Percentiles rank a stretch among this genome's conserved stretches.
Conservation (phyloP, 2,329 filamentous ascomycete species). For the Aureobasidium sp. region DNA sequence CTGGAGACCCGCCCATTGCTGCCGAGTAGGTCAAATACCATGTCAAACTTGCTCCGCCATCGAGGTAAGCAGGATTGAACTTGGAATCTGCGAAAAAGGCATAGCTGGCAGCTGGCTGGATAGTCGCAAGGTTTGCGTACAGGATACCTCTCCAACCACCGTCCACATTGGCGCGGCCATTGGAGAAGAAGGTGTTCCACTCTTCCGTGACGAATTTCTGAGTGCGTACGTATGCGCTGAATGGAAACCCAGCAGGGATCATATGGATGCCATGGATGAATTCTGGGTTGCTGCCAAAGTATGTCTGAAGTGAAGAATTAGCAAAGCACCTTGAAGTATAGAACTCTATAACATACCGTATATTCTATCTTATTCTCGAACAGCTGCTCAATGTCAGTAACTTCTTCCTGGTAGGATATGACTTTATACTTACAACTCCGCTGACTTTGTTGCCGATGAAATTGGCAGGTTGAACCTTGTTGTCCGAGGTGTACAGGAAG, state of each 20-base stretch:
- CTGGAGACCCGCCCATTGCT: slow-evolving; percentile 42
- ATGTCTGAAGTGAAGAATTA: slow-evolving; percentile 43
- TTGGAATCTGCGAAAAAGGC: slow-evolving; percentile 60
- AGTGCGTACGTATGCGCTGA: slow-evolving; percentile 58
- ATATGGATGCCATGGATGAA: slow-evolving; percentile 64
- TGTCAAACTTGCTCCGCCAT: slow-evolving; percentile 74
- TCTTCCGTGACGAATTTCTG: slow-evolving; percentile 68
- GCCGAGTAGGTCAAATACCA: slow-evolving; percentile 80
- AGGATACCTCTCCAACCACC: slow-evolving; percentile 84
- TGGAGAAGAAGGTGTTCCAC: slow-evolving; percentile 70
- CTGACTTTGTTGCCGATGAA: slow-evolving; percentile 72
- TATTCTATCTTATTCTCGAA: slow-evolving; percentile 97
- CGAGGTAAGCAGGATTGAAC: slow-evolving; percentile 62
- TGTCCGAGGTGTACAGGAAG: slow-evolving; percentile 68
- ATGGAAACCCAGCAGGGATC: slow-evolving; percentile 60
- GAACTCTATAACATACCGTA: slow-evolving; percentile 33
- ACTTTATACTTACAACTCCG: slow-evolving; percentile 35
- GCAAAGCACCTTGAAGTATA: too few relatives aligned
- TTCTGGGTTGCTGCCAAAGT: slow-evolving; percentile 54
- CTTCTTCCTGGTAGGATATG: background rate
- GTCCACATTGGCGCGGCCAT: slow-evolving; percentile 56
- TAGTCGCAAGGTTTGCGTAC: slow-evolving; percentile 70
- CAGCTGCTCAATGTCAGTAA: slow-evolving; percentile 28
- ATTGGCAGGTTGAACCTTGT: slow-evolving; percentile 61
- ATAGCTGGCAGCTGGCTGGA: slow-evolving; percentile 63